These are phyloP conservation scores for Cordia subcordata DNA, from an alignment of 257 asterid species.

Conservation along the genomic window DNA sequence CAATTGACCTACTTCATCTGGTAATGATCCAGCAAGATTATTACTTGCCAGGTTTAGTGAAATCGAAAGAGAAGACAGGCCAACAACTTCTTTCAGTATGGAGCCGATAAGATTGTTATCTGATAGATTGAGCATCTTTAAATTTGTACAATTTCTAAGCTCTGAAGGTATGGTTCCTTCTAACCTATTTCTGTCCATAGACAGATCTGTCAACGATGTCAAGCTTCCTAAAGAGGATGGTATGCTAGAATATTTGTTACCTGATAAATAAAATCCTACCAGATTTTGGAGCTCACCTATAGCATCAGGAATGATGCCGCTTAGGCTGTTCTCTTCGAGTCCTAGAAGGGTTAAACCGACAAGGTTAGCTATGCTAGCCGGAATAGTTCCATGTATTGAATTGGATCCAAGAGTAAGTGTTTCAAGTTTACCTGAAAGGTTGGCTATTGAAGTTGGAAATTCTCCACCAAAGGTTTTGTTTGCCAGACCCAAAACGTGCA, in stretches of 20 bases:
- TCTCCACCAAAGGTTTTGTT: conserved; percentile 13
- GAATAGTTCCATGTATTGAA: conserved; percentile 18
- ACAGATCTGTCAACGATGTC: conserved; percentile 6
- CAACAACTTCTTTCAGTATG: conserved; percentile 11
- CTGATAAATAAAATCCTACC: conserved; percentile 1
- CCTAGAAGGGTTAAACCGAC: conserved; percentile 11
- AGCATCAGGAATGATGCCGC: conserved; percentile 16
- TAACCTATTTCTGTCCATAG: conserved; percentile 14
- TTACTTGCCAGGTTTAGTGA: conserved; percentile 11
- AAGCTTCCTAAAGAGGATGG: conserved; percentile 21
- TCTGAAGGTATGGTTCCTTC: conserved; percentile 20
- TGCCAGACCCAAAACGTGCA: conserved; percentile 20
- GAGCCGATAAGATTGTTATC: conserved; percentile 19
- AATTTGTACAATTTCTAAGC: conserved; percentile 10
- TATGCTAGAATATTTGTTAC: conserved; percentile 16
- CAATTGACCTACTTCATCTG: conserved; percentile 18
- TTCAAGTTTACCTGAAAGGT: conserved; percentile 19
- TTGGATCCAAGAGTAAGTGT: conserved; percentile 14
- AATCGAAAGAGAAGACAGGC: conserved; percentile 15
- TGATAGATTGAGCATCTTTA: conserved; percentile 14
- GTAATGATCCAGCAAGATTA: conserved; percentile 9
- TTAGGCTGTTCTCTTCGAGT: conserved; percentile 9
- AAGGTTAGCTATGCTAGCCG: conserved; percentile 16
- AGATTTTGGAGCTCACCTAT: conserved; percentile 15
- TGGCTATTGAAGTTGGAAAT: conserved; percentile 17